Conservation (phyloP, 768 basidiomycete species). For the Porphyrellus cyaneotinctus region DNA sequence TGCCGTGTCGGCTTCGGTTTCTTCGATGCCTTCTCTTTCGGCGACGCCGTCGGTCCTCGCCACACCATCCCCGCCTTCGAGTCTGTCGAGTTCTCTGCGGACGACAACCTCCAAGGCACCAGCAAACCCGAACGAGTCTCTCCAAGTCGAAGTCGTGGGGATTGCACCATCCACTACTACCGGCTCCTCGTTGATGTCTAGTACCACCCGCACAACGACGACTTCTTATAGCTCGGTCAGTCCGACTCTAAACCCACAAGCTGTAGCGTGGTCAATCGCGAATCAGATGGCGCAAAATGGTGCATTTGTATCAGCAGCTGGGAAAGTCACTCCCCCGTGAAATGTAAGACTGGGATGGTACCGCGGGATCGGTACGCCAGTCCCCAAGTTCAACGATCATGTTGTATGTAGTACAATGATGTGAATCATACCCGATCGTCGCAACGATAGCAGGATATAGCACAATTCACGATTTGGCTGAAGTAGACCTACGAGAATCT, state of each 20-base stretch:
- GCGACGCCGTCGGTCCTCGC: neutral
- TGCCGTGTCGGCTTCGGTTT: conserved; percentile 10
- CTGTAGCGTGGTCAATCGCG: conserved; percentile 21
- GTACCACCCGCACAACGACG: neutral
- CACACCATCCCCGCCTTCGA: conserved; percentile 1
- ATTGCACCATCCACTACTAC: neutral
- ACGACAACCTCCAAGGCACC: neutral
- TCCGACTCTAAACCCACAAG: conserved; percentile 11
- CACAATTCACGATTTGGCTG: too few relatives aligned
- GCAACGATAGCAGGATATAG: too few relatives aligned
- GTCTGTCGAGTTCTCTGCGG: neutral
- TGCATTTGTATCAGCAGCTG: neutral
- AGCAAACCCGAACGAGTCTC: conserved; percentile 9
- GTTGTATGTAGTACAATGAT: neutral
- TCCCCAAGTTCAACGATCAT: neutral
- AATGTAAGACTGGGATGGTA: neutral
- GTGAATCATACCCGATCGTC: neutral
- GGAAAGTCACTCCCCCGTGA: neutral
- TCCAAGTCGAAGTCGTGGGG: conserved; percentile 23
- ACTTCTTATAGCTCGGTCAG: conserved; percentile 3
- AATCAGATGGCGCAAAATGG: neutral
- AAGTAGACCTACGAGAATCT: too few relatives aligned
- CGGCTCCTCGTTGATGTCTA: conserved; percentile 1
- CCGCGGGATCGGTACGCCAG: neutral
- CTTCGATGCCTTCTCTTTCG: conserved; percentile 5